These are phyloP conservation scores for Claviceps sp. DNA, from an alignment of 2,329 filamentous ascomycete genomes.

Conservation along the genomic window DNA sequence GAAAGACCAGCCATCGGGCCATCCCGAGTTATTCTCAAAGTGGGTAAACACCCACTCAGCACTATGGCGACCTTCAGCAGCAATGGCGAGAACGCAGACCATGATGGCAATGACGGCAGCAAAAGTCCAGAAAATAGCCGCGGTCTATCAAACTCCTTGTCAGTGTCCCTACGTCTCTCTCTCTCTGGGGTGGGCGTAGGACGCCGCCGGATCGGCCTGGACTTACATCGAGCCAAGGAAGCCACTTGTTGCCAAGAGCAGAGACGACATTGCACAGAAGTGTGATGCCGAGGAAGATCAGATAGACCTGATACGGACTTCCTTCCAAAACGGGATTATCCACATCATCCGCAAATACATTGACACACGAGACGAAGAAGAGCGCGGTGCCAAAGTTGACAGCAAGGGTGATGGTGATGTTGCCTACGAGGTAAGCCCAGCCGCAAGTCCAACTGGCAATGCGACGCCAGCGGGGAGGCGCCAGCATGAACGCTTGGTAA, in stretches of 20 bases:
- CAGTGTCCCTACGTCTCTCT: not conserved
- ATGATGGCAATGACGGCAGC: conserved; percentile 53
- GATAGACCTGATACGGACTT: conserved; percentile 50
- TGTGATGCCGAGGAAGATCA: conserved; percentile 59
- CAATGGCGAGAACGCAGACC: conserved; percentile 48
- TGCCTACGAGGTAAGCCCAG: conserved; percentile 66
- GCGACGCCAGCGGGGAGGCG: conserved; percentile 44
- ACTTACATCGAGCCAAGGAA: conserved; percentile 57
- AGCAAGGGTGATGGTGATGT: conserved; percentile 72
- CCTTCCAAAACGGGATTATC: conserved; percentile 31
- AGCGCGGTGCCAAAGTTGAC: conserved; percentile 70
- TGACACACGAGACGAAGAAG: conserved; percentile 41
- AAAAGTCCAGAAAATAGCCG: conserved; percentile 64
- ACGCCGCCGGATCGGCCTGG: not conserved
- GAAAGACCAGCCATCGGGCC: conserved; percentile 59
- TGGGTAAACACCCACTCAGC: conserved; percentile 53
- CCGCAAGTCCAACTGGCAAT: conserved; percentile 59
- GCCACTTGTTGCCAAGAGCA: conserved; percentile 50
- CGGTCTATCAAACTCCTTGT: conserved; percentile 29
- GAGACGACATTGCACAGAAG: conserved; percentile 52
- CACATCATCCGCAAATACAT: conserved; percentile 35
- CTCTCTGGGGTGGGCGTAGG: too few species aligned
- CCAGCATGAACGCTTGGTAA: conserved; percentile 66
- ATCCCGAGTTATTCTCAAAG: conserved; percentile 56
- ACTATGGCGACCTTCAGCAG: conserved; percentile 51